A percentile compares a stretch with the other conserved stretches of the same genome.
These are phyloP conservation scores for Tephrocybe sp. DNA, from an alignment of 768 basidiomycete species.

Conservation along the genomic window DNA sequence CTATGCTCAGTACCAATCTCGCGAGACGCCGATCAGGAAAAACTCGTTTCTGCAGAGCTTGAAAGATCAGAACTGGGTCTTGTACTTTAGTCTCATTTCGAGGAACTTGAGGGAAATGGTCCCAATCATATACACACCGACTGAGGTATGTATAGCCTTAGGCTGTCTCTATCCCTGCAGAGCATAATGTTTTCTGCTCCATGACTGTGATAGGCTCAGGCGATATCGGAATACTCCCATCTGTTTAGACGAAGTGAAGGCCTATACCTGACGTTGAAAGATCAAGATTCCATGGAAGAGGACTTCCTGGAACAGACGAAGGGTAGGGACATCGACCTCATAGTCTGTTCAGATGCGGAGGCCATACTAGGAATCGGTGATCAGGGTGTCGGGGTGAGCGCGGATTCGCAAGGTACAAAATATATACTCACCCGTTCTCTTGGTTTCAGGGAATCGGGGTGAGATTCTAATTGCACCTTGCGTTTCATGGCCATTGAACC, in stretches of 20 bases:
- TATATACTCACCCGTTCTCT: constrained; percentile 8
- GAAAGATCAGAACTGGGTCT: constrained; percentile 79
- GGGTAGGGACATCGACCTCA: constrained; percentile 65
- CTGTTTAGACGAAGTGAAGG: constrained; percentile 81
- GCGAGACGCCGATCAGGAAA: constrained; percentile 44
- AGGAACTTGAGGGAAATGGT: constrained; percentile 63
- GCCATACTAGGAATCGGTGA: constrained; percentile 76
- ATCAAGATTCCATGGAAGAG: constrained; percentile 70
- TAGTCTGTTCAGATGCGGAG: constrained; percentile 85
- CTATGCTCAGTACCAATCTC: constrained; percentile 55
- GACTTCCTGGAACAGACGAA: constrained; percentile 70
- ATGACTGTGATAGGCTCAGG: constrained; percentile 57
- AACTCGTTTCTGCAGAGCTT: constrained; percentile 77
- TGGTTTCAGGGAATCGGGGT: constrained; percentile 50
- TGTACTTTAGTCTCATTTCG: constrained; percentile 71
- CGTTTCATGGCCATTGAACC: no score
- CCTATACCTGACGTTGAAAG: constrained; percentile 62
- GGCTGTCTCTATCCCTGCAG: not conserved
- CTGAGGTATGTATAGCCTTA: constrained; percentile 65
- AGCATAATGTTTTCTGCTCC: not conserved
- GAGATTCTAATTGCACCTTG: no score
- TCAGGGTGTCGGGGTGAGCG: constrained; percentile 63
- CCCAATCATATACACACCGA: constrained; percentile 81
- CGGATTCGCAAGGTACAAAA: constrained; percentile 11
- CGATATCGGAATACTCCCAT: constrained; percentile 82